phyloP scores from a whole-genome alignment of 306 rosid species.

The Dicorynia guianensis region DNA sequence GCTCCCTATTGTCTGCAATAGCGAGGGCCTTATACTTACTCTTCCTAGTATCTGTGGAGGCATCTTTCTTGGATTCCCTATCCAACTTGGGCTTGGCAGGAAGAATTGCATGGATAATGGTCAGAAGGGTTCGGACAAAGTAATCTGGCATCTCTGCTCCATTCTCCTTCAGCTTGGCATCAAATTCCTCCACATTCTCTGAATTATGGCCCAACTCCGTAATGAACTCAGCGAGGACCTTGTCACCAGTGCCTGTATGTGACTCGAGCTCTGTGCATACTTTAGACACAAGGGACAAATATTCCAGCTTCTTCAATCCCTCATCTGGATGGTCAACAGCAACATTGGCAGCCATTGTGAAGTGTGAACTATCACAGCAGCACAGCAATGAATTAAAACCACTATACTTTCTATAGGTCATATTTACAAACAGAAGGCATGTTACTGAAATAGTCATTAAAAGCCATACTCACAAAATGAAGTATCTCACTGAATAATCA shows the following conservation, averaged over 20 bases:
- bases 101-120: conserved; percentile 72
- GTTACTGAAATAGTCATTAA: too few species aligned
- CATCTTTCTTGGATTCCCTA: conserved; percentile 53
- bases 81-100: conserved; percentile 56
- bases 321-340: conserved; percentile 42
- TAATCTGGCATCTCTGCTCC: conserved; percentile 83
- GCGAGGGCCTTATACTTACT: conserved; percentile 66
- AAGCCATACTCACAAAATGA: too few species aligned
- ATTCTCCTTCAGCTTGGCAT: conserved; percentile 64
- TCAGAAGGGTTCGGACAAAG: conserved; percentile 67
- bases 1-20: conserved; percentile 64
- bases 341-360: conserved; percentile 34
- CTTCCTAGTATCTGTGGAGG: conserved; percentile 50
- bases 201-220: conserved; percentile 64
- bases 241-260: conserved; percentile 77
- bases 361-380: too few species aligned
- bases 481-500: too few species aligned
- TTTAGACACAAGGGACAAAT: conserved; percentile 80
- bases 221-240: conserved; percentile 79
- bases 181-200: conserved; percentile 65
- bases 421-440: conserved; percentile 4
- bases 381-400: conserved; percentile 50
- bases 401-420: conserved; percentile 50
- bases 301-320: conserved; percentile 72
- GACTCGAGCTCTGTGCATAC: conserved; percentile 81